phyloP scores from a whole-genome alignment of 345 rosid species.

The Abelmoschus esculentus region DNA sequence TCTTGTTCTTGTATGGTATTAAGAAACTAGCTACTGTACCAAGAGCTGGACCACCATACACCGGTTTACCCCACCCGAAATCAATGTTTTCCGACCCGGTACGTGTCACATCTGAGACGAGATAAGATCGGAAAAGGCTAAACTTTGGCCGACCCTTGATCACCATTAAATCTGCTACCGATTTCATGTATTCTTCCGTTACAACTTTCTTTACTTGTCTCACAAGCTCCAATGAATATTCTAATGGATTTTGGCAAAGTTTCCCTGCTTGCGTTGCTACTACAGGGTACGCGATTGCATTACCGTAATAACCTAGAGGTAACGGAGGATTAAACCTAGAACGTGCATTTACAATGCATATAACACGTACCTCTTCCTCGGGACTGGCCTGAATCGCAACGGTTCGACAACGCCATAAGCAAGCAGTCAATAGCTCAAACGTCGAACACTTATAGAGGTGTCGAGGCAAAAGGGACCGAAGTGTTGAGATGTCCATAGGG shows the following conservation, averaged over 20 bases:
- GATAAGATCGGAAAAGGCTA: background rate
- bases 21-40: background rate
- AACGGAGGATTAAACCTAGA: slow-evolving; percentile 18
- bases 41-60: background rate
- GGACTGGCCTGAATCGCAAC: slow-evolving; percentile 36
- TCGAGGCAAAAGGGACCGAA: slow-evolving; percentile 26
- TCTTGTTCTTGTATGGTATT: slow-evolving; percentile 10
- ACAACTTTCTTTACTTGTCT: slow-evolving; percentile 35
- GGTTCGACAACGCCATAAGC: slow-evolving; percentile 53
- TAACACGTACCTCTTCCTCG: slow-evolving; percentile 35
- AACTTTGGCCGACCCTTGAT: background rate
- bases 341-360: slow-evolving; percentile 37
- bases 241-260: slow-evolving; percentile 34
- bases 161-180: background rate
- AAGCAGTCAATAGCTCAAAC: slow-evolving; percentile 35
- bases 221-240: slow-evolving; percentile 37
- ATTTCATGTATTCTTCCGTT: slow-evolving; percentile 12
- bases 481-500: slow-evolving; percentile 22
- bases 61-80: slow-evolving; percentile 3
- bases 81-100: background rate
- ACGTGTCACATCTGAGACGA: background rate
- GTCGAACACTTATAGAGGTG: slow-evolving; percentile 25
- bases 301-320: slow-evolving; percentile 41
- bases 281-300: slow-evolving; percentile 30
- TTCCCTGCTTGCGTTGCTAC: slow-evolving; percentile 31